phyloP scores from a whole-genome alignment of 768 basidiomycete genomes.

The Boletus insuetus region DNA sequence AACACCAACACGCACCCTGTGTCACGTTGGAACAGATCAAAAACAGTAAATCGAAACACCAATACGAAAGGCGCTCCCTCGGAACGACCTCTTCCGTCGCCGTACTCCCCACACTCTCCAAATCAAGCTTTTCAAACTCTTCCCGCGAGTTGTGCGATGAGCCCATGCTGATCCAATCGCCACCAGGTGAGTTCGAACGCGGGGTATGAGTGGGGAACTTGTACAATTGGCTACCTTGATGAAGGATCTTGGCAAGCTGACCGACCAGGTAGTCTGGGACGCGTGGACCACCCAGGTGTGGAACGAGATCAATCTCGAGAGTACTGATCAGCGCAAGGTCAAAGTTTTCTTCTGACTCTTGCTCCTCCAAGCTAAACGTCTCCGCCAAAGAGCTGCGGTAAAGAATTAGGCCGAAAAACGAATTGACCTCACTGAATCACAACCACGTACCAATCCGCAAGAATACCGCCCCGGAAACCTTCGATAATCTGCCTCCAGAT shows the following conservation, averaged over 20 bases:
- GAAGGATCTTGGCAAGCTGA: conserved; percentile 67
- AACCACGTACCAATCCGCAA: conserved; percentile 73
- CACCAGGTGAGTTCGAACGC: conserved; percentile 11
- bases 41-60: conserved; percentile 89
- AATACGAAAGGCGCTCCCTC: conserved; percentile 86
- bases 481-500: conserved; percentile 86
- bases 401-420: neutral
- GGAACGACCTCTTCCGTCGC: conserved; percentile 54
- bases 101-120: conserved; percentile 56
- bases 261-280: conserved; percentile 70
- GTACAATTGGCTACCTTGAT: conserved; percentile 68
- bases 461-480: conserved; percentile 75
- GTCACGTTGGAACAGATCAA: conserved; percentile 68
- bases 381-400: conserved; percentile 52
- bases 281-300: conserved; percentile 63
- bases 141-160: conserved; percentile 16
- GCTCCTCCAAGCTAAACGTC: conserved; percentile 56
- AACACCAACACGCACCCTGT: conserved; percentile 42
- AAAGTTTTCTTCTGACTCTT: conserved; percentile 81
- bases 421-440: neutral
- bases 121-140: conserved; percentile 38
- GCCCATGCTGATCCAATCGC: conserved; percentile 3
- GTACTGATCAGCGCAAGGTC: conserved; percentile 77
- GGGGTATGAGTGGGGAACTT: conserved; percentile 23
- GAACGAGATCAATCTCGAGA: conserved; percentile 77